Base-by-base conservation (phyloP, 2,329 filamentous ascomycete species). In the Beauveria sp. region DNA sequence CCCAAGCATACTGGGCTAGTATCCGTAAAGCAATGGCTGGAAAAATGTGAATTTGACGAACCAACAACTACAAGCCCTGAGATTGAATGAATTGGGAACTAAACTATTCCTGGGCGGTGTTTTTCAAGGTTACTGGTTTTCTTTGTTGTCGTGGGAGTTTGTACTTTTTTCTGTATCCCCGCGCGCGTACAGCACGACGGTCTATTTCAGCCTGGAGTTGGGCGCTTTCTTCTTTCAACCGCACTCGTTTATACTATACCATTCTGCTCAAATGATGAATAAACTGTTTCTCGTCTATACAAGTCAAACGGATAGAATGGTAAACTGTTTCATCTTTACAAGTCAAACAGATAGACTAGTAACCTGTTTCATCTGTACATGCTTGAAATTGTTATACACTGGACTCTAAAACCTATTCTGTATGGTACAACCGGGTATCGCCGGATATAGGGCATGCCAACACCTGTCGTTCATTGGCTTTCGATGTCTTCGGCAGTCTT, bases 1-100 rank as follows among this genome's bases (percentile, higher is more conserved):
- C 85, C 0, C 76, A 79, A 56, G 84, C 83, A 18, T 88, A 87
- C 68, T 87, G 84, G 79, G 75, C 80, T 14, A 84, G 82, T 66
- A 76, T 86, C 50, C 79, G 76, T 61, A 84, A 84, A 67, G 78
- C 80, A 18, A 77, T 78, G 60, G 70, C 69, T 40, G 68, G 67
- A 24, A 69, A 69, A 61, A 69, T 68, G 63, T 72, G 26, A 63
- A 70, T 9, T 30, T 12, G 22, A 57, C 34, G 40, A 58, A 16
- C 14, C 9, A 41, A 9, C 16, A 30, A 20, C 34, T 30, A 51
- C 46, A 28, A 28, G 30, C 12, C 26, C 41, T 40, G 20, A 44
- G 44, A 46, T 48, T 59, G 41, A 55, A 55, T 44, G 41, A 53
- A 54, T 50, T 61, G 43, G 51, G 24, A 30, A 61, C 26, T 59